A percentile compares a stretch with the other conserved stretches of the same genome.
Conservation (phyloP, 225 moss, liverwort and hornwort species). For the Thuidium tamariscinum region DNA sequence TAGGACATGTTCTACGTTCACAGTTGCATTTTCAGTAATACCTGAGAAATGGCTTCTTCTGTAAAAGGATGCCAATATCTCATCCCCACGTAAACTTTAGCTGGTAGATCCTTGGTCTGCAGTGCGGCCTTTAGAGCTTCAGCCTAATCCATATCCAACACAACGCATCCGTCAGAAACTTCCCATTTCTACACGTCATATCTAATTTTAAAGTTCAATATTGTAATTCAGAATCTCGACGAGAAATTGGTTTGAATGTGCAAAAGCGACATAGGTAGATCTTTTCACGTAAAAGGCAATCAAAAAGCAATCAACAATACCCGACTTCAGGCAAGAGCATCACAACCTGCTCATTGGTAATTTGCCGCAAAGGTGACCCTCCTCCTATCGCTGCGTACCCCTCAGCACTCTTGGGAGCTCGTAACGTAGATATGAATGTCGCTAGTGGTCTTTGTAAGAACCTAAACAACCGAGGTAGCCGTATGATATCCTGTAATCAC, state of each 20-base stretch:
- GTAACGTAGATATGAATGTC: slow-evolving; percentile 77
- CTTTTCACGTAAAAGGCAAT: neutral
- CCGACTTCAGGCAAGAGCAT: neutral
- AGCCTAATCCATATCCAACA: slow-evolving; percentile 35
- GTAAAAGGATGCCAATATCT: slow-evolving; percentile 99
- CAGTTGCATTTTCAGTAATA: neutral
- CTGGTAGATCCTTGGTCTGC: slow-evolving; percentile 58
- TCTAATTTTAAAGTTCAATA: neutral
- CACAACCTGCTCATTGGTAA: slow-evolving; percentile 79
- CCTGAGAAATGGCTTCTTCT: slow-evolving; percentile 90
- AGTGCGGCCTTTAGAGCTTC: slow-evolving; percentile 63
- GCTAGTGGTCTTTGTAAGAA: slow-evolving; percentile 92
- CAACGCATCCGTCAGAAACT: neutral
- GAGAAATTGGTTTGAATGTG: neutral
- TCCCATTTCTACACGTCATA: neutral
- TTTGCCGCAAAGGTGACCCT: slow-evolving; percentile 83
- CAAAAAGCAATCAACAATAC: neutral
- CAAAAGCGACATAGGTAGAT: neutral
- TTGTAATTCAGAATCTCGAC: neutral
- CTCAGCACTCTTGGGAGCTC: slow-evolving; percentile 91
- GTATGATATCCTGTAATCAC: slow-evolving; percentile 70
- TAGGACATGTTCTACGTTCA: neutral
- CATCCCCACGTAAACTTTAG: slow-evolving; percentile 96
- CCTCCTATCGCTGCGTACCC: slow-evolving; percentile 92
- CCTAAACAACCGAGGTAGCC: slow-evolving; percentile 72